These are phyloP conservation scores for Syzygium aqueum DNA, from an alignment of 345 rosid genomes.

Conservation along the genomic window DNA sequence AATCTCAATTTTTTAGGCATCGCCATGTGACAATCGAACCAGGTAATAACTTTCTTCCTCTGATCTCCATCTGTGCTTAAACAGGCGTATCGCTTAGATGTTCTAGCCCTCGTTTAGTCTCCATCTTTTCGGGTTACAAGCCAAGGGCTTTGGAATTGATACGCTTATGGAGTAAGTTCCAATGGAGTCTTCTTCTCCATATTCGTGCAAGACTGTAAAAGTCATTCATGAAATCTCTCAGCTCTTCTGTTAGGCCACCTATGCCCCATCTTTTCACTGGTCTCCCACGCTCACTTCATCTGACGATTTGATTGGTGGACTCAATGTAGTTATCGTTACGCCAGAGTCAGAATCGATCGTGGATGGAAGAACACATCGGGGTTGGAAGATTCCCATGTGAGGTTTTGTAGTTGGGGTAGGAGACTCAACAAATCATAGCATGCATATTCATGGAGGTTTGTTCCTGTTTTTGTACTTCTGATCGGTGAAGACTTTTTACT, in stretches of 20 bases:
- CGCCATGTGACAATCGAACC: neutral
- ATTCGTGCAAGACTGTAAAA: neutral
- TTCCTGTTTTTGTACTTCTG: neutral
- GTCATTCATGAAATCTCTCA: neutral
- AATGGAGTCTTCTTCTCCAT: neutral
- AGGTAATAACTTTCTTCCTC: neutral
- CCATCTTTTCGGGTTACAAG: neutral
- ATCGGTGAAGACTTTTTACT: neutral
- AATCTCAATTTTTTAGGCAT: neutral
- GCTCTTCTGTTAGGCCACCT: neutral
- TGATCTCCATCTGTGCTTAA: neutral
- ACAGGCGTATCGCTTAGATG: neutral
- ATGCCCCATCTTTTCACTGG: neutral
- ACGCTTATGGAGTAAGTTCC: neutral
- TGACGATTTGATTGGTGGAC: neutral
- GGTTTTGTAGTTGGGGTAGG: neutral
- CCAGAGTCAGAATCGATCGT: neutral
- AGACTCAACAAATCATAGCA: neutral
- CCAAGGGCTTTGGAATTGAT: neutral
- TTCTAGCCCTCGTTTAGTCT: neutral
- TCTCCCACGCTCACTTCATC: neutral
- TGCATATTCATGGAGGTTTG: neutral
- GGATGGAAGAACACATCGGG: neutral
- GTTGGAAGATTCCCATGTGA: neutral
- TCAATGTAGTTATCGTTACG: neutral